phyloP scores from a whole-genome alignment of 768 basidiomycete species.

The Hortiboletus campestris region DNA sequence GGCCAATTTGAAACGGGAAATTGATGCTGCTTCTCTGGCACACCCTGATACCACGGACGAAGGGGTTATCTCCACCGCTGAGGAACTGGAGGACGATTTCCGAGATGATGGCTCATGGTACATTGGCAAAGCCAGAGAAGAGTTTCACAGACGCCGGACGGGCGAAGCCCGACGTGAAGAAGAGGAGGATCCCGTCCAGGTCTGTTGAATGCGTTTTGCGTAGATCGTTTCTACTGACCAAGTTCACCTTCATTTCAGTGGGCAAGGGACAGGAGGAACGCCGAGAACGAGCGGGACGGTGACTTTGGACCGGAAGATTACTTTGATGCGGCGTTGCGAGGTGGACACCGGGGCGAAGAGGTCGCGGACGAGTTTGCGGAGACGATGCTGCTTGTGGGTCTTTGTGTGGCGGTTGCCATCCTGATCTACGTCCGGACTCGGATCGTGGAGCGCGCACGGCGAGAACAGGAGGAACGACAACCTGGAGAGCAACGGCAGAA shows the following conservation, averaged over 20 bases:
- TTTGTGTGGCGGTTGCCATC: slow-evolving; percentile 71
- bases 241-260: slow-evolving; percentile 46
- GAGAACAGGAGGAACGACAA: slow-evolving; percentile 53
- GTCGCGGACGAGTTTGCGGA: slow-evolving; percentile 71
- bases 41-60: slow-evolving; percentile 5
- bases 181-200: slow-evolving; percentile 76
- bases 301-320: slow-evolving; percentile 85
- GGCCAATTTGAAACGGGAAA: slow-evolving; percentile 20
- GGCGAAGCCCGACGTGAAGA: slow-evolving; percentile 42
- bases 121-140: slow-evolving; percentile 76
- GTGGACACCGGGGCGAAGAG: slow-evolving; percentile 59
- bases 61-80: slow-evolving; percentile 10
- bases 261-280: slow-evolving; percentile 71
- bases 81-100: slow-evolving; percentile 29
- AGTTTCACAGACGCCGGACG: slow-evolving; percentile 59
- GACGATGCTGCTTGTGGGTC: slow-evolving; percentile 71
- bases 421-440: slow-evolving; percentile 79
- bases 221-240: slow-evolving; percentile 1
- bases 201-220: slow-evolving; percentile 27
- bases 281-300: slow-evolving; percentile 67
- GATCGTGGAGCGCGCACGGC: slow-evolving; percentile 68
- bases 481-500: slow-evolving; percentile 33
- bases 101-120: slow-evolving; percentile 72
- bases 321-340: slow-evolving; percentile 65
- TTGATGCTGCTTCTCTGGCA: slow-evolving; percentile 18